phyloP scores from a whole-genome alignment of 2,329 filamentous ascomycete species.

The Pestalotiopsis sp. region DNA sequence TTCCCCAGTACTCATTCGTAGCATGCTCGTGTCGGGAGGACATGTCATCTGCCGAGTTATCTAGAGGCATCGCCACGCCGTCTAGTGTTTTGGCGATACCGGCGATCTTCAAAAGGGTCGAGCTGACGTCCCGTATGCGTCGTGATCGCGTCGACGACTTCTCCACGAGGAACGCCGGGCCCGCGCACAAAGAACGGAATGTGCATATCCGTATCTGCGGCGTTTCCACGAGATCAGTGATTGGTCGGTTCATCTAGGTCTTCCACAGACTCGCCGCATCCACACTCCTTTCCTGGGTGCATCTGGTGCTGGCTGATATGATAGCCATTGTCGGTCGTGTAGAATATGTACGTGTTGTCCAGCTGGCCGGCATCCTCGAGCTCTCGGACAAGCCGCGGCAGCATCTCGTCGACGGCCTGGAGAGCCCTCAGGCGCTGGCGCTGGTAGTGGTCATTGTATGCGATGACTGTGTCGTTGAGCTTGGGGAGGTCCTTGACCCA shows the following conservation, averaged over 20 bases:
- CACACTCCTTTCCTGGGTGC: slow-evolving; percentile 57
- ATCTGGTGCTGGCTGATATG: slow-evolving; percentile 60
- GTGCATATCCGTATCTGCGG: slow-evolving; percentile 58
- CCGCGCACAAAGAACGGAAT: slow-evolving; percentile 62
- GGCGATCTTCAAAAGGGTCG: slow-evolving; percentile 48
- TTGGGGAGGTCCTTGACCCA: not conserved
- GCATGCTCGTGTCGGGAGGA: slow-evolving; percentile 28
- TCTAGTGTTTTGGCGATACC: slow-evolving; percentile 47
- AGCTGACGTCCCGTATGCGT: slow-evolving; percentile 57
- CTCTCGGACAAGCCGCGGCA: slow-evolving; percentile 42
- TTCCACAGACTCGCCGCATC: slow-evolving; percentile 14
- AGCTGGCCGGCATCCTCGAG: slow-evolving; percentile 52
- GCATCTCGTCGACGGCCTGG: slow-evolving; percentile 55
- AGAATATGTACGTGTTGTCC: slow-evolving; percentile 60
- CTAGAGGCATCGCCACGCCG: slow-evolving; percentile 45
- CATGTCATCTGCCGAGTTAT: slow-evolving; percentile 13
- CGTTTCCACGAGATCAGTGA: not conserved
- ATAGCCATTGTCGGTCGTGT: slow-evolving; percentile 59
- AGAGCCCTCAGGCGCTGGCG: slow-evolving; percentile 47
- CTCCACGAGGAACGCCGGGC: slow-evolving; percentile 48
- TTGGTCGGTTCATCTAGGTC: too few species aligned
- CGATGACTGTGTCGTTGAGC: slow-evolving; percentile 41
- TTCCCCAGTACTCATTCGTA: slow-evolving; percentile 54
- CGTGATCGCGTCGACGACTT: slow-evolving; percentile 45
- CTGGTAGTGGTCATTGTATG: slow-evolving; percentile 54